phyloP scores from a whole-genome alignment of 1,284 basidiomycete species.

The Heterobasidion irregulare region DNA sequence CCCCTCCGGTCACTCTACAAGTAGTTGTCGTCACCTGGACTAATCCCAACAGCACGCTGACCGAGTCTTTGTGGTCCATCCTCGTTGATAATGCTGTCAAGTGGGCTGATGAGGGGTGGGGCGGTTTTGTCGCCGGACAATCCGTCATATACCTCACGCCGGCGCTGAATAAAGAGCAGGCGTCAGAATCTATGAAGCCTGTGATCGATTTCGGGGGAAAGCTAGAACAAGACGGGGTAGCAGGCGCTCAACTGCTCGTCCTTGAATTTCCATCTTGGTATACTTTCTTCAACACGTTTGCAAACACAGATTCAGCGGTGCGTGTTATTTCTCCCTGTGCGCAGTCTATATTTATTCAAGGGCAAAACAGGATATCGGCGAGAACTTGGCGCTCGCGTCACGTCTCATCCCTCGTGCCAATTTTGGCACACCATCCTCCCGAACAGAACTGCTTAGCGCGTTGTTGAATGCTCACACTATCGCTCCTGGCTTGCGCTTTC shows the following conservation, averaged over 20 bases:
- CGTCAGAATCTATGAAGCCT: constrained; percentile 30
- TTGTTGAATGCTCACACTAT: constrained; percentile 21
- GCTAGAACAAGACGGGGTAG: constrained; percentile 18
- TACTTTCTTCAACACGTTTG: constrained; percentile 30
- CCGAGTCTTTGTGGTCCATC: constrained; percentile 3
- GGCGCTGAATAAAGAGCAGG: constrained; percentile 18
- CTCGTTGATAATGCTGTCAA: constrained; percentile 5
- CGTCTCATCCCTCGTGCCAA: constrained; percentile 30
- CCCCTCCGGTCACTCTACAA: constrained; percentile 5
- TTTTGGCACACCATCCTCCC: constrained; percentile 22
- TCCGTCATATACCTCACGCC: constrained; percentile 16
- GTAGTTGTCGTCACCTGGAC: constrained; percentile 3
- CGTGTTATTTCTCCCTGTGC: constrained; percentile 18
- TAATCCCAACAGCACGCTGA: not conserved
- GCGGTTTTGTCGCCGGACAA: constrained; percentile 9
- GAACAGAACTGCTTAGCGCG: constrained; percentile 25
- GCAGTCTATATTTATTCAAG: not conserved
- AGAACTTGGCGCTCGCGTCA: constrained; percentile 30
- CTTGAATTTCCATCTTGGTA: constrained; percentile 29
- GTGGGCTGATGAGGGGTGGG: constrained; percentile 16
- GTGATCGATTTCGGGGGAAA: constrained; percentile 27
- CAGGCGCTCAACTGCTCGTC: constrained; percentile 19
- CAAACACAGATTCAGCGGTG: constrained; percentile 12
- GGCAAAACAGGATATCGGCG: constrained; percentile 21
- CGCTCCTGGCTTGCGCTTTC: constrained; percentile 14